phyloP scores from a whole-genome alignment of 2,329 filamentous ascomycete species.

The Raffaelea albimanens region DNA sequence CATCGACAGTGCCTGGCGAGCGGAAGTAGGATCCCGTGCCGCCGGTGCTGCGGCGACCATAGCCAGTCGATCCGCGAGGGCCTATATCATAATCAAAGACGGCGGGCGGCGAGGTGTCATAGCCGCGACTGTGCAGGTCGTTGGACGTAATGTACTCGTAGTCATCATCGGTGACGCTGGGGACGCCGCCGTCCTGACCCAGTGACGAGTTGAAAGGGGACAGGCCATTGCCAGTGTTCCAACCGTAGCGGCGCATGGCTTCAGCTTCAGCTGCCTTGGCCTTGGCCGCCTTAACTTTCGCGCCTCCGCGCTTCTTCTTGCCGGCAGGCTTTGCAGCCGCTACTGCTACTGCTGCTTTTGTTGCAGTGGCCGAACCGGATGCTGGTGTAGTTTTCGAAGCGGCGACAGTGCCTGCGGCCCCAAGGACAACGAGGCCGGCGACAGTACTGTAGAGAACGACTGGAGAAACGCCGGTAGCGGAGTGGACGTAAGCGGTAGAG shows the following conservation, averaged over 20 bases:
- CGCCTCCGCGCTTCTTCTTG: constrained; percentile 8
- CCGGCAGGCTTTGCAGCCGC: constrained; percentile 2
- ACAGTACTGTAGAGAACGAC: constrained; percentile 40
- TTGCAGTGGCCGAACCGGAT: background rate
- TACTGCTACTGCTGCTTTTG: no score
- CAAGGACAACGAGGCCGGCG: constrained; percentile 36
- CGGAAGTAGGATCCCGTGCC: constrained; percentile 11
- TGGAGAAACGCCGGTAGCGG: constrained; percentile 39
- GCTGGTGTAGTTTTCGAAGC: constrained; percentile 6
- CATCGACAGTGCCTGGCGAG: constrained; percentile 11
- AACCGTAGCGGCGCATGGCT: constrained; percentile 44
- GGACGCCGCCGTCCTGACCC: constrained; percentile 30
- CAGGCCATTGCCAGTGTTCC: constrained; percentile 27
- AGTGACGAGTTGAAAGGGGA: constrained; percentile 42
- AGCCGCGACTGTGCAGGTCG: constrained; percentile 45
- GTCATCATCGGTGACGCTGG: constrained; percentile 61
- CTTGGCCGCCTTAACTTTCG: background rate
- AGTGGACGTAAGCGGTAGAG: constrained; percentile 41
- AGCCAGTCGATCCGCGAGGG: background rate
- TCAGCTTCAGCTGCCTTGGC: constrained; percentile 2
- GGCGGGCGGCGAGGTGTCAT: constrained; percentile 15
- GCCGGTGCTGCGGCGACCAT: background rate
- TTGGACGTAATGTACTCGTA: constrained; percentile 77
- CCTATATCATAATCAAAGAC: constrained; percentile 28
- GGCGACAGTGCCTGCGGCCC: constrained; percentile 30